phyloP scores from a whole-genome alignment of 2,329 filamentous ascomycete species.

The Knoxdaviesia proteae region DNA sequence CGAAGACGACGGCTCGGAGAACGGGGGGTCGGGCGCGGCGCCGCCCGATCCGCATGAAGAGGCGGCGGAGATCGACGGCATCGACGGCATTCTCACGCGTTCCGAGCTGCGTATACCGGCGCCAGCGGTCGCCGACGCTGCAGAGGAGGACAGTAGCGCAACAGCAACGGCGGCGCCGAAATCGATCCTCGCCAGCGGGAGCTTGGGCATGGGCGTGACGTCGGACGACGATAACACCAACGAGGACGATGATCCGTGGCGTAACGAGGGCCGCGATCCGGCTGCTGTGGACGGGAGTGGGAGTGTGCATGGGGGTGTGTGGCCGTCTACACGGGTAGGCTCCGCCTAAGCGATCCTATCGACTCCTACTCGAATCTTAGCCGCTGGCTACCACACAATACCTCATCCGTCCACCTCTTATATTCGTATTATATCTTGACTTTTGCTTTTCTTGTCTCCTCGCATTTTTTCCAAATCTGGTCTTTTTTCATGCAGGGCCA shows the following conservation, averaged over 20 bases:
- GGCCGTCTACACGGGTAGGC: too few species aligned
- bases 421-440: not conserved
- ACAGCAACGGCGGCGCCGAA: not conserved
- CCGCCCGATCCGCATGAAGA: too few species aligned
- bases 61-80: too few species aligned
- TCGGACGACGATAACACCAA: slow-evolving; percentile 6
- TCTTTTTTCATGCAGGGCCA: too few species aligned
- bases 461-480: not conserved
- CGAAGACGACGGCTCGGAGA: slow-evolving; percentile 4
- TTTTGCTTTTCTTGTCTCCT: not conserved
- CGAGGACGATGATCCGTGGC: slow-evolving; percentile 9
- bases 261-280: slow-evolving; percentile 7
- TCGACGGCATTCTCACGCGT: too few species aligned
- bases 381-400: too few species aligned
- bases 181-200: slow-evolving; percentile 12
- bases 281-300: too few species aligned
- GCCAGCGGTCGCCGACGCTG: not conserved
- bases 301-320: too few species aligned
- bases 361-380: too few species aligned
- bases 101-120: too few species aligned
- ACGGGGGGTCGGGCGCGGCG: not conserved
- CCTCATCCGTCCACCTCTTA: too few species aligned
- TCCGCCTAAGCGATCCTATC: too few species aligned
- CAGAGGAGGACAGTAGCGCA: not conserved
- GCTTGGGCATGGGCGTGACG: slow-evolving; percentile 19